Base-by-base conservation (phyloP, 1,139 yeast genomes). In the Torulaspora globosa region DNA sequence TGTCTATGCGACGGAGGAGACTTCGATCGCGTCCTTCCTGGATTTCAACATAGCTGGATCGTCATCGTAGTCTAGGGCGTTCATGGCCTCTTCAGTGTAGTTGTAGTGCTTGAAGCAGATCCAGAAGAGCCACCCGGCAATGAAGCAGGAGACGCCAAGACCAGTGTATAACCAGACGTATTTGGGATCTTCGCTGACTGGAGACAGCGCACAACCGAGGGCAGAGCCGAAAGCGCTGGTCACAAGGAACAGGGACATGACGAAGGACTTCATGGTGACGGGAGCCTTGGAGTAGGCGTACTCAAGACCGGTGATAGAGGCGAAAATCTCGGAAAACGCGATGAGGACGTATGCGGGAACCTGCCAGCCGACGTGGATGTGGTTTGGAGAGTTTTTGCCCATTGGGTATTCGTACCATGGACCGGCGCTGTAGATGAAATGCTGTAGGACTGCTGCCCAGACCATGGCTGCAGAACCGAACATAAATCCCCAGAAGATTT, bases 381-480 rank as follows among this genome's bases (percentile, higher is more conserved):
- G 48, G 40, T 60, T 60, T 51, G 62, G 62, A 9, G 79, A 71
- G 33, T 65, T 65, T 63, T 70, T 52, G 48, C 56, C 57, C 70
- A 73, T 62, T 36, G 94, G 90, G 45, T 60, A 55, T 51, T 80
- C 78, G 57, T 80, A 87, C 75, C 95, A 87, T 49, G 94, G 92
- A 18, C 88, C 88, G 6, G 85, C 72, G 40, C 69, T 63, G 70
- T 88, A 88, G 53, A 89, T 81, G 61, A 71, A 72, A 62, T 80
- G 79, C 70, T 89, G 96, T 54, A 86, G 74, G 36, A 85, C 81
- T 12, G 95, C 92, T 46, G 95, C 94, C 62, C 84, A 80, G 29
- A 80, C 76, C 82, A 85, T 84, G 33, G 95, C 76, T 35, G 75
- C 59, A 5, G 89, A 67, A 44, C 83, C 89, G 48, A 85, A 72